These are phyloP conservation scores for Ramularia endophylla DNA, from an alignment of 2,329 filamentous ascomycete species.

Conservation along the genomic window DNA sequence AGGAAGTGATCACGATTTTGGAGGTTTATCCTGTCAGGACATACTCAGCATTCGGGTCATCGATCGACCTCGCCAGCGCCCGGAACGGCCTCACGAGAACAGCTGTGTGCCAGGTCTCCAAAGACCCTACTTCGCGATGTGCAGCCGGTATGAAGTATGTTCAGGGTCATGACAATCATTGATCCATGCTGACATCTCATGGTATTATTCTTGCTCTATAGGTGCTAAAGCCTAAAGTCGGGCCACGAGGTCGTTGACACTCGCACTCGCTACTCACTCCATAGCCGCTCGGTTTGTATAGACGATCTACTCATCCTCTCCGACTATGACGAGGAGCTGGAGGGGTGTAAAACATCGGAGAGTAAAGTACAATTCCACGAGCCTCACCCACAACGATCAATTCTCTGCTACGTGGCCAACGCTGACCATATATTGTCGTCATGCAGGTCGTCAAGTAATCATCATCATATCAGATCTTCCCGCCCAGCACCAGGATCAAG, in stretches of 20 bases:
- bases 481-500: constrained; percentile 11
- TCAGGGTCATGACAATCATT: no score
- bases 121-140: constrained; percentile 37
- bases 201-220: no score
- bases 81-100: constrained; percentile 15
- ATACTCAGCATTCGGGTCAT: constrained; percentile 11
- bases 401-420: no score
- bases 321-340: constrained; percentile 41
- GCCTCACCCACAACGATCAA: no score
- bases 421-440: no score
- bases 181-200: no score
- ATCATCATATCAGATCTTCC: constrained; percentile 46
- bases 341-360: no score
- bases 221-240: constrained; percentile 47
- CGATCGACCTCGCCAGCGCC: constrained; percentile 9
- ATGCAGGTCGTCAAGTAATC: constrained; percentile 33
- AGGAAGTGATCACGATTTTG: not conserved
- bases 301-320: constrained; percentile 43
- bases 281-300: constrained; percentile 50
- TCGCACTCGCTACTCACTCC: constrained; percentile 43
- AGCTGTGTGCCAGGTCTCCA: constrained; percentile 38
- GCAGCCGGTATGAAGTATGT: no score
- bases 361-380: no score
- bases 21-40: constrained; percentile 19
- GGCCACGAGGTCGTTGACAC: constrained; percentile 40